A percentile compares a stretch with the other conserved stretches of the same genome.
Conservation (phyloP, 441 rosid species). For the Arabidopsis hybrid region DNA sequence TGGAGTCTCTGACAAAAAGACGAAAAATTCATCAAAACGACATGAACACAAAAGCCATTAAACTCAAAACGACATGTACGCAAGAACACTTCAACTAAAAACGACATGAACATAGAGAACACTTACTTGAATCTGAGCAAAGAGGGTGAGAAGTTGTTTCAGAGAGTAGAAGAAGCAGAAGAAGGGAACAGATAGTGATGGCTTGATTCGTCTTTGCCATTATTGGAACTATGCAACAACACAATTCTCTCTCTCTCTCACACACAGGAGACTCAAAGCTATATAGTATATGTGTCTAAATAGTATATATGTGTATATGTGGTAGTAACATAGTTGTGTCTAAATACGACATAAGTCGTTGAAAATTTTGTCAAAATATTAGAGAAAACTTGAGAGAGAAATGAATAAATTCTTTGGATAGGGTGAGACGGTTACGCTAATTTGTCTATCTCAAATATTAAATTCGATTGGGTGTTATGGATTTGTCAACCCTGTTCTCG, state of each 20-base stretch:
- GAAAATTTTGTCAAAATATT: constrained; percentile 14
- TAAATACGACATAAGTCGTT: constrained; percentile 32
- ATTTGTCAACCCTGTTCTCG: constrained; percentile 34
- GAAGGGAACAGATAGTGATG: constrained; percentile 44
- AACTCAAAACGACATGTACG: too few species aligned
- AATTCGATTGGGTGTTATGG: constrained; percentile 1
- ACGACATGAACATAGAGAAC: constrained; percentile 20
- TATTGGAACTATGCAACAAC: constrained; percentile 21
- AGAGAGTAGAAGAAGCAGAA: constrained; percentile 53
- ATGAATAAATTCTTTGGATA: constrained; percentile 16
- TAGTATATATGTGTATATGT: background rate
- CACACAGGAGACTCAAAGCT: constrained; percentile 7
- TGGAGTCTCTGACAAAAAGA: constrained; percentile 32
- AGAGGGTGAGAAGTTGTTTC: constrained; percentile 65
- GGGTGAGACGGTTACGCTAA: constrained; percentile 41
- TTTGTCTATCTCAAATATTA: constrained; percentile 36
- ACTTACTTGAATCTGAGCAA: constrained; percentile 77
- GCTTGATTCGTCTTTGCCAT: constrained; percentile 35
- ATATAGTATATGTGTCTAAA: background rate
- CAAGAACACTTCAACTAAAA: constrained; percentile 3
- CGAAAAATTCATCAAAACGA: constrained; percentile 28
- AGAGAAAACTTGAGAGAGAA: constrained; percentile 18
- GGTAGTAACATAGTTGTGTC: constrained; percentile 20
- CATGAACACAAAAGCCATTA: background rate
- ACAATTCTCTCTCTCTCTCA: background rate